Evolutionary conservation across 495 filamentous ascomycete genomes (phyloP).

Genomic region (Daldinia bambusicola): DNA sequence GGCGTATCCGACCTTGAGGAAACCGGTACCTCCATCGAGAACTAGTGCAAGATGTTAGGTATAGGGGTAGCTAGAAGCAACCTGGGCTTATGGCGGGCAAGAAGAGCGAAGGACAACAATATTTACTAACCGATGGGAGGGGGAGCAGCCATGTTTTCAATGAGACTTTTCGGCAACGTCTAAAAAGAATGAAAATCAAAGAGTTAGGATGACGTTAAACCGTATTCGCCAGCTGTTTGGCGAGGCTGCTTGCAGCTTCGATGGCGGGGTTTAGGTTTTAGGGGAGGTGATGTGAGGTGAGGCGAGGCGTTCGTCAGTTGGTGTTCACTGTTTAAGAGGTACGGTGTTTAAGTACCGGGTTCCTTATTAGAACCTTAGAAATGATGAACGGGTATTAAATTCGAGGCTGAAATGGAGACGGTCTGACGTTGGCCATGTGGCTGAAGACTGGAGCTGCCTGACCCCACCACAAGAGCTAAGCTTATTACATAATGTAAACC

Average conservation of each 20-base stretch:
- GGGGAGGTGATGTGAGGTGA: conserved; percentile 4
- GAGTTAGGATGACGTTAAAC: conserved; percentile 3
- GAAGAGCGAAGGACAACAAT: not conserved
- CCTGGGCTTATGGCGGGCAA: not conserved
- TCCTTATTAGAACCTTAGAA: not conserved
- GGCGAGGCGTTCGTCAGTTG: conserved; percentile 38
- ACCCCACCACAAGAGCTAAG: too few relatives aligned
- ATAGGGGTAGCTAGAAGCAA: conserved; percentile 7
- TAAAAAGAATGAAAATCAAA: not conserved
- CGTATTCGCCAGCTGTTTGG: conserved; percentile 15
- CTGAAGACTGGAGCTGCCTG: not conserved
- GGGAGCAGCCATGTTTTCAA: conserved; percentile 46
- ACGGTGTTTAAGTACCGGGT: not conserved
- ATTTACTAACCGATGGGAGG: conserved; percentile 26
- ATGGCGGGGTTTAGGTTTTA: conserved; percentile 29
- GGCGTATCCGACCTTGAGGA: conserved; percentile 99
- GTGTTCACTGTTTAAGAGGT: not conserved
- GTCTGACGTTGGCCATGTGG: conserved; percentile 5
- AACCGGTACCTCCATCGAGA: conserved; percentile 99
- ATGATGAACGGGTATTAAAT: not conserved
- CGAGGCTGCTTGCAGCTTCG: conserved; percentile 26
- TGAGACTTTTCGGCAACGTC: conserved; percentile 8
- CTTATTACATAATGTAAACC: too few relatives aligned
- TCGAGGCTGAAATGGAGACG: conserved; percentile 7
- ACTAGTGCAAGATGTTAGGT: conserved; percentile 63